Evolutionary conservation across 805 yeast genomes (phyloP), one percentile per base, ranked within the genome.

Genomic region (Kodamaea lidongshanica): DNA sequence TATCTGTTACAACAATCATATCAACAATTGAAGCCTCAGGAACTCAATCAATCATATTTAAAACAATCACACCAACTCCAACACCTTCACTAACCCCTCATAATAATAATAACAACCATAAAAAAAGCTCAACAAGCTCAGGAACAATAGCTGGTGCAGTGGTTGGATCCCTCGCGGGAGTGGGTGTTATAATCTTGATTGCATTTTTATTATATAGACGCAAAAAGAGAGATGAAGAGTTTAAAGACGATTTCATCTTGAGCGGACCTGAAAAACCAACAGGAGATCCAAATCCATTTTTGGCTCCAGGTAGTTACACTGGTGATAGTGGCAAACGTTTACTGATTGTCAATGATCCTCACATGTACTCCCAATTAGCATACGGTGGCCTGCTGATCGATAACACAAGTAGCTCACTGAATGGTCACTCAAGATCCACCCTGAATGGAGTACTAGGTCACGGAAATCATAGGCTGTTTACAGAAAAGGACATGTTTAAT

Each of bases 141-240:
- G 69, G 69, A 8, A 58, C 56, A 15, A 62, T 64, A 28, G 69
- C 61, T 4, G 70, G 70, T 7, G 57, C 56, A 2, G 67, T 60
- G 3, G 56, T 64, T n/a, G 70, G 69, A 4, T 44, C 60, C 5
- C 42, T 62, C 4, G 65, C 54, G 0, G 70, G 70, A 5, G 57
- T 48, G 6, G 61, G 46, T 11, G 16, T 61, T n/a, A 41, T 52
- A 12, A 56, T 47, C 3, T 39, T 33, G 15, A 21, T 44, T 4
- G 36, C 37, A 17, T 38, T 45, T 28, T 44, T 44, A 30, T 11
- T 50, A 12, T 32, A 37, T 25, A 34, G 40, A 19, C 28, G 44
- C 25, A 36, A 37, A 11, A 39, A 41, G 15, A 16, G 26, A 13
- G 32, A 35, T 12, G 43, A 40, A 13, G 54, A 47, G 24, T 51